A percentile compares a stretch with the other conserved stretches of the same genome.
phyloP scores from a whole-genome alignment of 139 green algal species.

The Micractinium sp. region DNA sequence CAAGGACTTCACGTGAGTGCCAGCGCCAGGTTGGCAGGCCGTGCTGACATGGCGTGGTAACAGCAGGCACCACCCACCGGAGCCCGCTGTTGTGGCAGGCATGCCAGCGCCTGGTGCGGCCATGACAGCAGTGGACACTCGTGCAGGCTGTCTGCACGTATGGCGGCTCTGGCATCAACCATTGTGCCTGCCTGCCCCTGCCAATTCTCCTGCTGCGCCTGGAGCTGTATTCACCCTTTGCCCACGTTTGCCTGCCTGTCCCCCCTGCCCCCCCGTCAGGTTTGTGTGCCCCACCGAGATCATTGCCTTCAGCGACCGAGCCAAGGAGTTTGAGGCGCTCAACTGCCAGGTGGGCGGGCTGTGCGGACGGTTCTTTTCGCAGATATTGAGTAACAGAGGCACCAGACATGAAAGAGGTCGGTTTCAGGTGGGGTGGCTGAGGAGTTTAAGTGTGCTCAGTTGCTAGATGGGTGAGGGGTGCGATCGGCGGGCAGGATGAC shows the following conservation, averaged over 20 bases:
- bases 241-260: background rate
- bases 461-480: too few species aligned
- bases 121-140: too few species aligned
- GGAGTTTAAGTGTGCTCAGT: too few species aligned
- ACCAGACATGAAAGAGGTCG: too few species aligned
- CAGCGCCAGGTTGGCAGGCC: background rate
- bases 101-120: too few species aligned
- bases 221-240: background rate
- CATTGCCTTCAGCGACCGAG: slow-evolving; percentile 85
- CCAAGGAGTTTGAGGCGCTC: slow-evolving; percentile 84
- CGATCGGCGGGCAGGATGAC: too few species aligned
- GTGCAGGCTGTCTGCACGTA: background rate
- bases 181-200: background rate
- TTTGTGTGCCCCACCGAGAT: slow-evolving; percentile 82
- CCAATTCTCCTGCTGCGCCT: background rate
- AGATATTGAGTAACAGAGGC: too few species aligned
- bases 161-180: background rate
- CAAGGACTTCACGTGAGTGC: slow-evolving; percentile 56
- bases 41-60: too few species aligned
- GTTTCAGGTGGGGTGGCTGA: too few species aligned
- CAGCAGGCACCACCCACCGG: too few species aligned
- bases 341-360: slow-evolving; percentile 65
- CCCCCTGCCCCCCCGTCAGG: background rate
- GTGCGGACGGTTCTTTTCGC: background rate
- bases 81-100: too few species aligned